Evolutionary conservation across 306 rosid genomes (phyloP).

Genomic region (Rubus idaeus): DNA sequence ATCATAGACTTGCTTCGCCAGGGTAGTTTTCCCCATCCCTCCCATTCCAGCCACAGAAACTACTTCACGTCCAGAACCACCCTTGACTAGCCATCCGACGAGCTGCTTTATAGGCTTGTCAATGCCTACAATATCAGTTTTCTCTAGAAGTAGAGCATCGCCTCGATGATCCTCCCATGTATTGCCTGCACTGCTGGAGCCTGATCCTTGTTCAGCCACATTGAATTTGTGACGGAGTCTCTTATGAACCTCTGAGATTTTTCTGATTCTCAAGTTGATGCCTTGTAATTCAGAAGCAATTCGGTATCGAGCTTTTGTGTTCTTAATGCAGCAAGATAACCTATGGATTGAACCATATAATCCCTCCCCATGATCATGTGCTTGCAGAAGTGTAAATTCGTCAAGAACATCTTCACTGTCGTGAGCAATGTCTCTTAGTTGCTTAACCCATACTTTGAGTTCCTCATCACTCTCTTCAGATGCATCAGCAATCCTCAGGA

Average conservation of each 20-base stretch:
- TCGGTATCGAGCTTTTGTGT: constrained; percentile 18
- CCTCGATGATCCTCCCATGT: constrained; percentile 38
- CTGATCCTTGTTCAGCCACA: constrained; percentile 26
- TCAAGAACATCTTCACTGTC: constrained; percentile 41
- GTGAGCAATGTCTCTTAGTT: constrained; percentile 32
- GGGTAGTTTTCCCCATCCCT: constrained; percentile 60
- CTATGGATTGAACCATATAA: constrained; percentile 12
- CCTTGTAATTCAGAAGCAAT: constrained; percentile 19
- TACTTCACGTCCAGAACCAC: constrained; percentile 31
- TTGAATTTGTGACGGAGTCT: constrained; percentile 14
- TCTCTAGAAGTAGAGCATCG: constrained; percentile 55
- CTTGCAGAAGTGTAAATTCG: constrained; percentile 23
- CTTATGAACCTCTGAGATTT: constrained; percentile 6
- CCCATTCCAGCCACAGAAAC: constrained; percentile 56
- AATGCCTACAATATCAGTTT: constrained; percentile 50
- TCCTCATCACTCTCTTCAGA: constrained; percentile 26
- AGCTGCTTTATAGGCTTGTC: constrained; percentile 35
- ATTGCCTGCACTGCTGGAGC: constrained; percentile 25
- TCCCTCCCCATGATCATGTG: constrained; percentile 17
- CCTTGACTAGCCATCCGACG: constrained; percentile 31
- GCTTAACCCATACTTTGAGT: constrained; percentile 34
- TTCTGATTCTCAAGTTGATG: constrained; percentile 23
- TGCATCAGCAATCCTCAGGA: constrained; percentile 32
- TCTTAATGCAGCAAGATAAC: constrained; percentile 20
- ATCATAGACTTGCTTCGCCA: constrained; percentile 51